A percentile compares a stretch with the other conserved stretches of the same genome.
Evolutionary conservation across 805 yeast species (phyloP).

Genomic region (Candida ulmi): DNA sequence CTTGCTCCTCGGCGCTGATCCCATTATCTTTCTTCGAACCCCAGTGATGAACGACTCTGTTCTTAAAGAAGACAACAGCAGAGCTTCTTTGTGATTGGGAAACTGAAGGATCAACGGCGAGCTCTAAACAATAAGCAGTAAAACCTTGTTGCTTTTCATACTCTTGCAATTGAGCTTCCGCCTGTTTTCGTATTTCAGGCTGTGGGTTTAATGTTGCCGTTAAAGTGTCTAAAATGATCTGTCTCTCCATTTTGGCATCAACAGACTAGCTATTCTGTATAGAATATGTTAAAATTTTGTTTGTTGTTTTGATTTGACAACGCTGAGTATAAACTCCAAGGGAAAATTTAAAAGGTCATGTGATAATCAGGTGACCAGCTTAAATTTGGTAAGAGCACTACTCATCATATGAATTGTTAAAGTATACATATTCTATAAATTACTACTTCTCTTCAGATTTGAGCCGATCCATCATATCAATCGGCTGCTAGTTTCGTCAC

Average conservation of each 20-base stretch:
- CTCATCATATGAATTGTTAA: no score
- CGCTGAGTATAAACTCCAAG: neutral
- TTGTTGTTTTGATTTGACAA: neutral
- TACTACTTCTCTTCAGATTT: no score
- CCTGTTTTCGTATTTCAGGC: conserved; percentile 42
- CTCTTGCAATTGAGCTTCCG: conserved; percentile 45
- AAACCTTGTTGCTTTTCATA: conserved; percentile 55
- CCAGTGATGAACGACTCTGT: conserved; percentile 55
- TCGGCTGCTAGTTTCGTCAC: neutral
- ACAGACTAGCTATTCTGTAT: no score
- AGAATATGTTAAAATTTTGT: no score
- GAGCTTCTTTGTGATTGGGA: conserved; percentile 46
- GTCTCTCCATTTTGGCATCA: conserved; percentile 32
- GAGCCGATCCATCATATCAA: no score
- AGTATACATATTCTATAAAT: no score
- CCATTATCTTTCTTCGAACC: conserved; percentile 24
- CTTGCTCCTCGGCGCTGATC: conserved; percentile 43
- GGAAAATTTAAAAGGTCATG: neutral
- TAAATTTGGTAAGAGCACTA: no score
- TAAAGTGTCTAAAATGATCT: conserved; percentile 42
- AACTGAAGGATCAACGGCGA: conserved; percentile 39
- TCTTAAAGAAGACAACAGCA: conserved; percentile 65
- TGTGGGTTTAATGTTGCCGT: conserved; percentile 52
- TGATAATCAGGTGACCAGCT: no score
- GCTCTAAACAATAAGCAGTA: conserved; percentile 46